Evolutionary conservation across 768 basidiomycete species (phyloP).

Genomic region (Chiua virens): DNA sequence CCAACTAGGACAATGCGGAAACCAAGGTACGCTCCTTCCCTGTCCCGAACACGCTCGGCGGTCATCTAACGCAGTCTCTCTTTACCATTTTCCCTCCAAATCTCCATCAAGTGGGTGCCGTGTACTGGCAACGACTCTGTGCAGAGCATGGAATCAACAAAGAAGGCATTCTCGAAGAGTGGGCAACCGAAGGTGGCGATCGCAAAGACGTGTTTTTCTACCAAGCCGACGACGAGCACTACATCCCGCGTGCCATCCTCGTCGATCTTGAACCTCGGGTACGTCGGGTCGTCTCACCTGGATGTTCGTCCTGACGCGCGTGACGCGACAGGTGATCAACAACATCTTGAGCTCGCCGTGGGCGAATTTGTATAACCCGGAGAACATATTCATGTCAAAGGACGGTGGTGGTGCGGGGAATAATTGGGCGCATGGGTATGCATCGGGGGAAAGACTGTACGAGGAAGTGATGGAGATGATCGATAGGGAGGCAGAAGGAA

Average conservation of each 20-base stretch:
- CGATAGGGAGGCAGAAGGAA: constrained; percentile 96
- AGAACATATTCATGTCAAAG: constrained; percentile 94
- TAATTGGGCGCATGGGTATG: constrained; percentile 97
- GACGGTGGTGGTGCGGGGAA: constrained; percentile 99
- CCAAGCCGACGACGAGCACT: constrained; percentile 99
- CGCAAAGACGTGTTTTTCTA: constrained; percentile 99
- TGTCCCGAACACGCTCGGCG: neutral
- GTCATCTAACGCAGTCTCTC: constrained; percentile 1
- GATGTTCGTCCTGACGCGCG: too few species aligned
- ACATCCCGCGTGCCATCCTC: constrained; percentile 94
- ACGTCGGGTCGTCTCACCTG: constrained; percentile 27
- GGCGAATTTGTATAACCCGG: constrained; percentile 89
- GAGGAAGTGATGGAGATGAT: constrained; percentile 99
- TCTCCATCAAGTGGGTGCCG: constrained; percentile 74
- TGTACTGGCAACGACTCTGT: constrained; percentile 98
- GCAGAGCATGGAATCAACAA: constrained; percentile 98
- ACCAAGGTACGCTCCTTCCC: constrained; percentile 64
- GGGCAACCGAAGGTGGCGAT: constrained; percentile 94
- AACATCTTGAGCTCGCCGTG: constrained; percentile 88
- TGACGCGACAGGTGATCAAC: constrained; percentile 78
- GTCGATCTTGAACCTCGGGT: constrained; percentile 97
- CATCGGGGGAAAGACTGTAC: constrained; percentile 85
- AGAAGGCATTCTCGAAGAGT: constrained; percentile 94
- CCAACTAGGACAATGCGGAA: constrained; percentile 90
- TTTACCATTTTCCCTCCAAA: too few species aligned